A percentile compares a stretch with the other conserved stretches of the same genome.
These are phyloP conservation scores for Mrakia blollopis DNA, from an alignment of 768 basidiomycete genomes.

Conservation along the genomic window DNA sequence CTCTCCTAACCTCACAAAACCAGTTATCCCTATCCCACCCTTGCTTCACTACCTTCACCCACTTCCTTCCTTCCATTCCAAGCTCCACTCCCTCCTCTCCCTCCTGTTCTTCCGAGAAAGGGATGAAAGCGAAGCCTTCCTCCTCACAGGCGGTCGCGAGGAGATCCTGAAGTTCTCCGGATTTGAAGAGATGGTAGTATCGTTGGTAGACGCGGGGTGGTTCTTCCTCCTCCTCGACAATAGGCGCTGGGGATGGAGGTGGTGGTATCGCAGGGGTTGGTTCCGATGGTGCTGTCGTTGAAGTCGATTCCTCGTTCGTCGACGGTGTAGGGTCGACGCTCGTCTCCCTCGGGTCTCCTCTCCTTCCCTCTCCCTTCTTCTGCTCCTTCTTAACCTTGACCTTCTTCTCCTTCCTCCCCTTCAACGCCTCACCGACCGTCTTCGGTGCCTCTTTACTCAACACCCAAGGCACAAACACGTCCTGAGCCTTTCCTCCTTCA, in stretches of 20 bases:
- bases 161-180: slow-evolving; percentile 67
- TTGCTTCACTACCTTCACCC: slow-evolving; percentile 50
- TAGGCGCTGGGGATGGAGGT: neutral
- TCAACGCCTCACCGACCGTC: slow-evolving; percentile 31
- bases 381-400: neutral
- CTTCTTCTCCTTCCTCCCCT: slow-evolving; percentile 34
- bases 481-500: slow-evolving; percentile 51
- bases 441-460: slow-evolving; percentile 46
- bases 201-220: slow-evolving; percentile 62
- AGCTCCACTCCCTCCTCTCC: slow-evolving; percentile 29
- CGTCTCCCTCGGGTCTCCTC: neutral
- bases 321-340: neutral
- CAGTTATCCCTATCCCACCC: slow-evolving; percentile 61
- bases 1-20: slow-evolving; percentile 23
- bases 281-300: neutral
- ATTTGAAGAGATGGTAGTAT: slow-evolving; percentile 93
- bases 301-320: neutral
- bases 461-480: slow-evolving; percentile 90
- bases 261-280: neutral
- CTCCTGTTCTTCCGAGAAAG: neutral
- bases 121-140: slow-evolving; percentile 54
- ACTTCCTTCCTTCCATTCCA: no score
- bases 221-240: neutral
- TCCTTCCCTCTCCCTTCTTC: slow-evolving; percentile 5
- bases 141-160: slow-evolving; percentile 59